Base-by-base conservation (phyloP, 768 basidiomycete species). In the Tulasnella sp. region DNA sequence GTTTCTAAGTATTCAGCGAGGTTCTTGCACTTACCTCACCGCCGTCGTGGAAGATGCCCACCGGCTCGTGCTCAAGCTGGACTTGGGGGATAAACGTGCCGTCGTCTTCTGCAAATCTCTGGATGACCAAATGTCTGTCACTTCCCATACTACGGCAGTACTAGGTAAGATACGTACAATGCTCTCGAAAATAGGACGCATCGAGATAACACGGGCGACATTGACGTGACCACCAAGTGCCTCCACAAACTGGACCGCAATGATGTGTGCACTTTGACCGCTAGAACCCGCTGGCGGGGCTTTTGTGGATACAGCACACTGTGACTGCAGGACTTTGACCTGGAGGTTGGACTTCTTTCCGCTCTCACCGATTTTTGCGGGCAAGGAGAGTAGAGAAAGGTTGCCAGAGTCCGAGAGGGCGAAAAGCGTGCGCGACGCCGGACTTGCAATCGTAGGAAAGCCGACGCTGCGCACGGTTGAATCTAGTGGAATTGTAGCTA, bases 401-500 rank as follows among this genome's bases (percentile, higher is more conserved):
- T 84, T 86, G 34, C 88, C 89, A 29, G 88, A 86, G 3, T 85
- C 81, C 62, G 88, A 86, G 42, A 89, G 80, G 17, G 86, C 81
- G 47, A 88, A 83, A 37, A 89, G 81, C 40, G 80, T 81, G 74
- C 82, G 81, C 65, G 80, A 79, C 6, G 79, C 75, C 19, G 44
- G 26, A 47, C 19, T 47, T n/a, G 75, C 69, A 7, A 63, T 37
- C 47, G 78, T 41, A 35, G 62, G 40, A 11, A 77, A 74, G 22
- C 79, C 76, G 40, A 68, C 19, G 26, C 79, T 77, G 26, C 85
- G 82, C n/a, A 86, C 86, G 72, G 87, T 86, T 2, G 88, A 86
- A 77, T 90, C 89, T 17, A 90, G 81, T 16, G 88, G 84, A 5
- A 88, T 82, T 5, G 86, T 86, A 17, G 88, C 88, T 22, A 84